Evolutionary conservation across 192 early-diverging fungal species (phyloP).

Genomic region (Coemansia sp.): DNA sequence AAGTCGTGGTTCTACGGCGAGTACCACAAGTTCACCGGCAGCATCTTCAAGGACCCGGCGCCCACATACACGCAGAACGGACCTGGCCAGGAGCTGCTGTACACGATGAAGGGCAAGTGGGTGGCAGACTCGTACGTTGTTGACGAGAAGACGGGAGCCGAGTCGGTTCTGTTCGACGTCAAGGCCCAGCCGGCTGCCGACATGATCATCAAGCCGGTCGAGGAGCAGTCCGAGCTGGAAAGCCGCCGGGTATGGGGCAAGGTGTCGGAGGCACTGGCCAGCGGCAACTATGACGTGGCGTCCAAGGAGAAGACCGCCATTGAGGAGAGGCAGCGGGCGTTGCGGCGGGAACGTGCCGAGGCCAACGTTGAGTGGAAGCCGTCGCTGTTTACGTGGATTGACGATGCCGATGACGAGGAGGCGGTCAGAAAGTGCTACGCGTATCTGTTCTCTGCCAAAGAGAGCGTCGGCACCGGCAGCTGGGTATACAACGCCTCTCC

Average conservation of each 20-base stretch:
- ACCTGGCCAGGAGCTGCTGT: conserved; percentile 29
- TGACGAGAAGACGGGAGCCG: conserved; percentile 52
- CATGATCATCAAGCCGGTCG: conserved; percentile 57
- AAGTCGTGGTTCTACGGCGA: conserved; percentile 80
- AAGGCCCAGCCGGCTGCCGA: conserved; percentile 51
- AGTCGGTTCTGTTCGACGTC: conserved; percentile 61
- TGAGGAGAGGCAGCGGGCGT: conserved; percentile 63
- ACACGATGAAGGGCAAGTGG: conserved; percentile 65
- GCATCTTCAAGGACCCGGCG: conserved; percentile 39
- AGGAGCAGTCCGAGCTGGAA: conserved; percentile 62
- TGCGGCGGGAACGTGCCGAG: conserved; percentile 62
- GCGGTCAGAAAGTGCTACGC: conserved; percentile 36
- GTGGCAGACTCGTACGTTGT: conserved; percentile 61
- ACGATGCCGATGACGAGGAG: conserved; percentile 37
- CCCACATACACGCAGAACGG: conserved; percentile 20
- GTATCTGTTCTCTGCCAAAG: conserved; percentile 44
- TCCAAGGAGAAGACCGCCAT: conserved; percentile 69
- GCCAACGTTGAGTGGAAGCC: conserved; percentile 57
- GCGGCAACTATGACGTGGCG: conserved; percentile 66
- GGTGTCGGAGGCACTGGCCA: conserved; percentile 64
- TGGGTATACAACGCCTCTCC: conserved; percentile 43
- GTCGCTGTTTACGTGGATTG: conserved; percentile 47
- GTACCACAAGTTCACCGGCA: conserved; percentile 72
- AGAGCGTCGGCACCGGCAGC: conserved; percentile 46
- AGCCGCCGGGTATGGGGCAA: conserved; percentile 68